Base-by-base conservation (phyloP, 2,329 filamentous ascomycete genomes). In the Aureobasidium pullulans region DNA sequence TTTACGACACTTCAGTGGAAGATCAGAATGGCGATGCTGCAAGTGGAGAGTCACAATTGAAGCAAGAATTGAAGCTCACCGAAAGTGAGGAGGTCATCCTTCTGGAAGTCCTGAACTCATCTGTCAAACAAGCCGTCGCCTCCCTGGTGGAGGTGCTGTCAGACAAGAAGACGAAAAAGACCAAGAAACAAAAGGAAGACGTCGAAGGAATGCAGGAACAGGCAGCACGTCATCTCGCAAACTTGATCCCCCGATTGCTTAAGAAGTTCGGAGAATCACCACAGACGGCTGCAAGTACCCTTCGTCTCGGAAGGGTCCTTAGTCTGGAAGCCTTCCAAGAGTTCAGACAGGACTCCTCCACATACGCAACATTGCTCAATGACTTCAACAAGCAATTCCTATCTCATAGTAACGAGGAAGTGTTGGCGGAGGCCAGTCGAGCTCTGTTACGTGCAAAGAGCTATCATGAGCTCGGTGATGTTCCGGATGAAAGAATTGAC, bases 301-400 rank as follows among this genome's bases (percentile, higher is more conserved):
- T 99, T 28, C 85, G 90, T 34, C 78, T 99, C 44, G 90, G 95
- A 70, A 90, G 93, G 68, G 84, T 89, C 40, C 84, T 99, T 23
- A 89, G 96, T 65, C 81, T 96, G 1, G 88, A 93, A 42, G 83
- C 92, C 23, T 95, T 97, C 69, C 87, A 92, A 69, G 89, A 96
- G 68, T 78, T 97, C 39, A 87, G 92, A 54, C 91, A 96, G 70
- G 90, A 95, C 64, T 84, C 90, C 0, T 86, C 87, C 1, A 87
- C 85, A 1, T 96, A 95, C 69, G 84, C 86, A 6, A 84, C 87
- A 23, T 77, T 97, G 32, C 78, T 99, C 1, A 91, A 96, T 65
- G 92, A 96, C 67, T 90, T 97, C 66, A 91, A 89, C 71, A 90
- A 90, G 60, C 94, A 99, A 67, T 97, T 99, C 75, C 85, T 88